Base-by-base conservation (phyloP, 2,329 filamentous ascomycete genomes). In the Atkinsonella hypoxylon region DNA sequence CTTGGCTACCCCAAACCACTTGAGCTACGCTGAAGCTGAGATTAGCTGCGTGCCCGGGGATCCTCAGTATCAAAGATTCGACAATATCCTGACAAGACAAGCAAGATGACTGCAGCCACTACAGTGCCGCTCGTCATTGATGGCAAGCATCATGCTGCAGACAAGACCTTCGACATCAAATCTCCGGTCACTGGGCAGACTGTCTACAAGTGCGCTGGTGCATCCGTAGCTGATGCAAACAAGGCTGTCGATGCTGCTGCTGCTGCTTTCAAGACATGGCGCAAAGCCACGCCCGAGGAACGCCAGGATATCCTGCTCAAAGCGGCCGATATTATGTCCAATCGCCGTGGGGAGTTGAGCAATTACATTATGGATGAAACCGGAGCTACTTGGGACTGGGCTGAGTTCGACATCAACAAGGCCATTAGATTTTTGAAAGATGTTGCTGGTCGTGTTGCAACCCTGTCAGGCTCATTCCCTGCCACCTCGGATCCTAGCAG, bases 251-350 rank as follows among this genome's bases (percentile, higher is more conserved):
- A 64, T 26, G 67, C 72, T 6, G 86, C 87, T 0, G 71, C 81
- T n/a, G 70, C 72, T 13, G 87, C 88, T 1, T 83, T 87, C 65
- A 76, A 76, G 42, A 67, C 75, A 52, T 95, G 88, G 88, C 74
- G 76, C 42, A 77, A 76, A 56, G 77, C 77, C 2, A 80, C 78
- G 44, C 77, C 82, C 1, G 61, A 70, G 22, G 62, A 73, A 22
- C 83, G 85, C 39, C 81, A 86, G 36, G 78, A 84, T 56, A 80
- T 94, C 55, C 74, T 94, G 52, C 69, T 85, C 52, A 81, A 79
- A 62, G 82, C 85, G 0, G 82, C 83, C 10, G 78, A 82, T 9
- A 67, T 89, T 46, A 70, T 90, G 53, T 70, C 78, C 40, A 66
- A 64, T 31, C 77, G 83, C 9, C 69, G 70, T 20, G 74, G 79